Evolutionary conservation across 108 stramenopile genomes (phyloP), one percentile per base, ranked within the genome.

Genomic region (Halocafeteria seosinensis): DNA sequence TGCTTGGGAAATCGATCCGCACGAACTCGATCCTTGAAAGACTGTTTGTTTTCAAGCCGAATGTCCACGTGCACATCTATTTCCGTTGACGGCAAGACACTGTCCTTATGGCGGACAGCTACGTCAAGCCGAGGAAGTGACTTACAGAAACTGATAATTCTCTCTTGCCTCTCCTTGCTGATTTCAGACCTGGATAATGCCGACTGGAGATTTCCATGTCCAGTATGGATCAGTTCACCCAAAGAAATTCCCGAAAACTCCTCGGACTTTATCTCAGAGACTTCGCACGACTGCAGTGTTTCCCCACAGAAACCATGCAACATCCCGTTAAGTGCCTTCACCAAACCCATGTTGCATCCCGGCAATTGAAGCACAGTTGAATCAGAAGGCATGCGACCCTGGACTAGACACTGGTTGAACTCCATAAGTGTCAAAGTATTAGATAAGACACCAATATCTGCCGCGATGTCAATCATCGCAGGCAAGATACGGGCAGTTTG

Each of bases 401-500:
- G 57, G 11, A 28, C 28, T 6, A 68, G 33, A 3, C 42, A 34
- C 42, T 68, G 67, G 21, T 1, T 5, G 1, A 68, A 29, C 67
- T 29, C 30, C 33, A 4, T 12, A 21, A 68, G 67, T 4, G 28
- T 28, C 28, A 68, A 62, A 8, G 60, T 28, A 4, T 53, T 38
- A 34, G 33, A 8, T 25, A 78, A 63, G n/a, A 64, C 35, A 11
- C 77, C 79, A 5, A 29, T 78, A 8, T 86, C 82, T 34, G 79
- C 70, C 27, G 88, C 83, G 60, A 95, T 73, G 65, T 85, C 92
- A n/a, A 91, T 72, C 86, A 95, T 87, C 5, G 94, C 97, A 24
- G 90, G 88, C 13, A 99, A 68, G 35, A 99, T 76, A 35, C 97
- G 85, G 50, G 90, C 84, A 12, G 90, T 66, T 66, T 92, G 94